Percentiles rank a stretch among this genome's conserved stretches.
Conservation (phyloP, 345 rosid genomes). For the Populus euphratica region DNA sequence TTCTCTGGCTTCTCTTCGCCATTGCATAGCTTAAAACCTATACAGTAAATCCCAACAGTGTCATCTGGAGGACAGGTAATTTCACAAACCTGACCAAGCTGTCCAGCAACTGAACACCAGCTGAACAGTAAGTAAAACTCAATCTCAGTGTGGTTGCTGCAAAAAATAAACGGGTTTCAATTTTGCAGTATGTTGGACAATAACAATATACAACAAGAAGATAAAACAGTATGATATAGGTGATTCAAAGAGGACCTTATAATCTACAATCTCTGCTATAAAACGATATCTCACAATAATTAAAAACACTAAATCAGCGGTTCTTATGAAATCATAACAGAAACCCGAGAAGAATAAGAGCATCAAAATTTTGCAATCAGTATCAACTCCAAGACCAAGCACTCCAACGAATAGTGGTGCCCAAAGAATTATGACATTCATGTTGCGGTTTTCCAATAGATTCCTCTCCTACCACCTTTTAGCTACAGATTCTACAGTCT, state of each 20-base stretch:
- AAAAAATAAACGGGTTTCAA: neutral
- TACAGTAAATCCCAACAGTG: constrained; percentile 1
- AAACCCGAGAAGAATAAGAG: neutral
- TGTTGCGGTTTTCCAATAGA: neutral
- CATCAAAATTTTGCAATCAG: neutral
- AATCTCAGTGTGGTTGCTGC: constrained; percentile 21
- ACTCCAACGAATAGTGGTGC: neutral
- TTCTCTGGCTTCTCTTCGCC: neutral
- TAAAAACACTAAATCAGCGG: neutral
- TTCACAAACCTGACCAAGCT: neutral
- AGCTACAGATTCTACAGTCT: neutral
- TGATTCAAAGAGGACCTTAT: neutral
- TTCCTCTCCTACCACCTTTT: neutral
- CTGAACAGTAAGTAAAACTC: neutral
- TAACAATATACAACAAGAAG: neutral
- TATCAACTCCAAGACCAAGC: neutral
- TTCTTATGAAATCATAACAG: neutral
- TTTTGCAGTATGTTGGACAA: neutral
- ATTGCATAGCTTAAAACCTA: neutral
- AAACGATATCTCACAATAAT: neutral
- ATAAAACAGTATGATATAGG: neutral
- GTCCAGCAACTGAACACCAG: neutral
- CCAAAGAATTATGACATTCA: no score
- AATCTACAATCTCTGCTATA: neutral
- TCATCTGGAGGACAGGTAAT: neutral